Conservation (phyloP, 345 rosid species). For the Eutrema japonicum region DNA sequence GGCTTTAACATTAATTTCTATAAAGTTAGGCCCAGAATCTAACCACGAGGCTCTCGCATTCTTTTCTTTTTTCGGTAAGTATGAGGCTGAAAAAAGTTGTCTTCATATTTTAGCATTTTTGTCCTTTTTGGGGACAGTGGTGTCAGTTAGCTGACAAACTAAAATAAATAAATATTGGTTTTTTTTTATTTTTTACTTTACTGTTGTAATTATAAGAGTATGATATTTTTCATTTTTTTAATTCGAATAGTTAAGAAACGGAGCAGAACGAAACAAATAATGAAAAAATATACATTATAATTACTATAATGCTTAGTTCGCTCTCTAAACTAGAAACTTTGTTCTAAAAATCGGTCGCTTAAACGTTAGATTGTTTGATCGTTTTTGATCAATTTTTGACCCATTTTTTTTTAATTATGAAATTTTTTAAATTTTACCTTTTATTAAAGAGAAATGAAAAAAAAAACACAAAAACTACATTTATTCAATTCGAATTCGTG, state of each 20-base stretch:
- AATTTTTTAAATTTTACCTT: no score
- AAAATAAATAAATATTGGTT: not conserved
- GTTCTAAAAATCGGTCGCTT: no score
- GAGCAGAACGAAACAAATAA: not conserved
- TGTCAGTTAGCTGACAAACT: conserved; percentile 40
- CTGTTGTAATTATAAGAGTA: not conserved
- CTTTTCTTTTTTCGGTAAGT: not conserved
- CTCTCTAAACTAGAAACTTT: no score
- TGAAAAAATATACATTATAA: not conserved
- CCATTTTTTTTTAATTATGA: no score
- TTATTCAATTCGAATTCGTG: no score
- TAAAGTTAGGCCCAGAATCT: conserved; percentile 9
- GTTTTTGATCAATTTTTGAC: no score
- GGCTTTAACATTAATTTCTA: conserved; percentile 1
- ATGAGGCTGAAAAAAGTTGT: conserved; percentile 17
- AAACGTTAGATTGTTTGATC: no score
- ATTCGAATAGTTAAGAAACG: not conserved
- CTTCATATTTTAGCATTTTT: conserved; percentile 35
- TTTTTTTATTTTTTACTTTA: conserved; percentile 14
- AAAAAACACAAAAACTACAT: no score
- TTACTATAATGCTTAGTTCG: not conserved
- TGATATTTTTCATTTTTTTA: not conserved
- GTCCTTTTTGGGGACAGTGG: conserved; percentile 37
- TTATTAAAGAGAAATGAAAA: no score
- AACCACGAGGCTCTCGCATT: not conserved